Percentiles rank a stretch among this genome's conserved stretches.
phyloP scores from a whole-genome alignment of 257 asterid genomes.

The Nicotiana obtusifolia region DNA sequence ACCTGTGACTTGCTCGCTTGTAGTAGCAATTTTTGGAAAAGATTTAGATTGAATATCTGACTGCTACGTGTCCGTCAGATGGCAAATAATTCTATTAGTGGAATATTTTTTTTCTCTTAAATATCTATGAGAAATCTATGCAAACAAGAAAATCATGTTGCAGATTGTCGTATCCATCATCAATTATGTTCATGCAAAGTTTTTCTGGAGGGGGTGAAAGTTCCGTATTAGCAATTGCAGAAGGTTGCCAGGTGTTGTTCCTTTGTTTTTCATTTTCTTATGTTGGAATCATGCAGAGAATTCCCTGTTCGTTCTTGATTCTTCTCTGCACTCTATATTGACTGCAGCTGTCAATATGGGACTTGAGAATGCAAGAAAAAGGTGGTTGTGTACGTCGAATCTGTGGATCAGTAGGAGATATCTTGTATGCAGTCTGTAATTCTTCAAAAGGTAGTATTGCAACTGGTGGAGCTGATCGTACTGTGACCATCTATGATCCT shows the following conservation, averaged over 20 bases:
- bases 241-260: slow-evolving; percentile 80
- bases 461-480: slow-evolving; percentile 83
- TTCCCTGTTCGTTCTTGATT: background rate
- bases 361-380: slow-evolving; percentile 74
- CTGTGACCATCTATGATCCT: slow-evolving; percentile 85
- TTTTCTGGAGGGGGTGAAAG: slow-evolving; percentile 38
- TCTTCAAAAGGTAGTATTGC: slow-evolving; percentile 78
- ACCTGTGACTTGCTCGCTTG: background rate
- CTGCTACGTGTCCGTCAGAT: background rate
- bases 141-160: slow-evolving; percentile 15
- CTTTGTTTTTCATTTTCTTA: background rate
- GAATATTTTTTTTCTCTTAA: background rate
- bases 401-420: slow-evolving; percentile 79
- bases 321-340: slow-evolving; percentile 1
- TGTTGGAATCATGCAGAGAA: slow-evolving; percentile 8
- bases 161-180: slow-evolving; percentile 88
- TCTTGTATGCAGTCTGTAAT: slow-evolving; percentile 53
- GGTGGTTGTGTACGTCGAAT: slow-evolving; percentile 86
- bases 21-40: no score
- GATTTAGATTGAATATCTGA: background rate
- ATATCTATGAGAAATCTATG: background rate
- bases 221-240: slow-evolving; percentile 65
- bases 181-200: slow-evolving; percentile 52
- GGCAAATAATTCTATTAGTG: background rate
- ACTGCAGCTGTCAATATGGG: slow-evolving; percentile 82